These are phyloP conservation scores for Domatiomyces globalis DNA, from an alignment of 2,329 filamentous ascomycete genomes.

Conservation along the genomic window DNA sequence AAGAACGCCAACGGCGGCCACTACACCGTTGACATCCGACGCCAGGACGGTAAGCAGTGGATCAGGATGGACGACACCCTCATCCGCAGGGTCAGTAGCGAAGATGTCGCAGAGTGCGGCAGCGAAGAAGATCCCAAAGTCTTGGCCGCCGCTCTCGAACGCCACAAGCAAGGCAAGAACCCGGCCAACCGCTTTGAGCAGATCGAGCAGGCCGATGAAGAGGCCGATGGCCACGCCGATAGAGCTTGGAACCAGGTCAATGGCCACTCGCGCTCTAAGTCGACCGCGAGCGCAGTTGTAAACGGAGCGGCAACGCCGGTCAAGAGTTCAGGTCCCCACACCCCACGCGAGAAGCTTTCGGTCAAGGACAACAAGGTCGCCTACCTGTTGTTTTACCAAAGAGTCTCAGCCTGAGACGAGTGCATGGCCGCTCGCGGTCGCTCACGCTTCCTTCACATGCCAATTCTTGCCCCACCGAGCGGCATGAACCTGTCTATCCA, in stretches of 20 bases:
- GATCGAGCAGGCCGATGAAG: conserved; percentile 48
- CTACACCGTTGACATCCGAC: conserved; percentile 92
- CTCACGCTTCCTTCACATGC: neutral
- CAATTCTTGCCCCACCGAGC: neutral
- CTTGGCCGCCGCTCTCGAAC: conserved; percentile 51
- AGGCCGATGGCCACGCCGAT: conserved; percentile 45
- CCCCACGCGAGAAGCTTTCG: conserved; percentile 40
- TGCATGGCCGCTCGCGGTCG: too few species aligned
- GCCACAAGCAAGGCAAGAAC: conserved; percentile 40
- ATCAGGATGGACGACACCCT: conserved; percentile 88
- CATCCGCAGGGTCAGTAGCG: conserved; percentile 67
- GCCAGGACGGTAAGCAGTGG: conserved; percentile 93
- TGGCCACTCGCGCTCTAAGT: conserved; percentile 54
- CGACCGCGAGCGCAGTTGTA: conserved; percentile 38
- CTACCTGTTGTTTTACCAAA: conserved; percentile 91
- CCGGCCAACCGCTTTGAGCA: conserved; percentile 61
- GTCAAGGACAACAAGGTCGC: conserved; percentile 91
- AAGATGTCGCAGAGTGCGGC: conserved; percentile 78
- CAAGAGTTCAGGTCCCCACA: conserved; percentile 43
- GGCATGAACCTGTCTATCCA: neutral
- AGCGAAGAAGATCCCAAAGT: conserved; percentile 63
- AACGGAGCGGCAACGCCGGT: conserved; percentile 49
- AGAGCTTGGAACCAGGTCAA: conserved; percentile 74
- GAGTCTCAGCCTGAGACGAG: conserved; percentile 18
- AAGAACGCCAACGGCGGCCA: conserved; percentile 93